Evolutionary conservation across 805 yeast species (phyloP).

Genomic region (Kodamaea kakaduensis): DNA sequence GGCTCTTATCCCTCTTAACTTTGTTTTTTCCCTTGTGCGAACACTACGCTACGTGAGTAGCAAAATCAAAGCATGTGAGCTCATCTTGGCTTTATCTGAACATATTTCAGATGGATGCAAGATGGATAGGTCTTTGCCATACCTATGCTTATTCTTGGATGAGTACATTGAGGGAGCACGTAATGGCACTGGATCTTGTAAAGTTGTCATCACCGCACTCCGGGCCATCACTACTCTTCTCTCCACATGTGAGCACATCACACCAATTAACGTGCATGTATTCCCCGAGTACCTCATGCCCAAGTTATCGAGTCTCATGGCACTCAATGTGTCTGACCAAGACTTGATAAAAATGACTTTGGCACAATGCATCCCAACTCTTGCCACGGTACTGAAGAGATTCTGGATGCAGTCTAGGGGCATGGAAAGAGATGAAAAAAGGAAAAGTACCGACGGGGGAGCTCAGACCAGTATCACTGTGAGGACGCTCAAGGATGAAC

Average conservation of each 20-base stretch:
- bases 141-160: constrained; percentile 65
- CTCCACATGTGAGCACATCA: constrained; percentile 55
- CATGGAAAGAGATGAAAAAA: constrained; percentile 31
- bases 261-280: constrained; percentile 70
- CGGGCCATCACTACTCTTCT: constrained; percentile 65
- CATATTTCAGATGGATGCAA: constrained; percentile 77
- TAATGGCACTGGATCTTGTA: constrained; percentile 31
- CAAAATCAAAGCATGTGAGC: constrained; percentile 67
- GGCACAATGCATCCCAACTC: constrained; percentile 67
- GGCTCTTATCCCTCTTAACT: constrained; percentile 53
- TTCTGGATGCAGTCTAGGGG: constrained; percentile 61
- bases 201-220: constrained; percentile 66
- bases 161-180: constrained; percentile 39
- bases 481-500: constrained; percentile 35
- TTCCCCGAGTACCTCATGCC: constrained; percentile 85
- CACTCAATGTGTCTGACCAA: constrained; percentile 27
- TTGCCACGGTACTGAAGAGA: constrained; percentile 61
- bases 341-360: constrained; percentile 51
- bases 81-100: constrained; percentile 73
- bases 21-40: constrained; percentile 44
- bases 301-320: constrained; percentile 38
- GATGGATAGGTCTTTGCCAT: constrained; percentile 82
- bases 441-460: not conserved
- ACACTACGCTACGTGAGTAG: constrained; percentile 58
- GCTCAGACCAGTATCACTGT: constrained; percentile 10